Evolutionary conservation across 345 rosid species (phyloP).

Genomic region (Rhizophora apiculata): DNA sequence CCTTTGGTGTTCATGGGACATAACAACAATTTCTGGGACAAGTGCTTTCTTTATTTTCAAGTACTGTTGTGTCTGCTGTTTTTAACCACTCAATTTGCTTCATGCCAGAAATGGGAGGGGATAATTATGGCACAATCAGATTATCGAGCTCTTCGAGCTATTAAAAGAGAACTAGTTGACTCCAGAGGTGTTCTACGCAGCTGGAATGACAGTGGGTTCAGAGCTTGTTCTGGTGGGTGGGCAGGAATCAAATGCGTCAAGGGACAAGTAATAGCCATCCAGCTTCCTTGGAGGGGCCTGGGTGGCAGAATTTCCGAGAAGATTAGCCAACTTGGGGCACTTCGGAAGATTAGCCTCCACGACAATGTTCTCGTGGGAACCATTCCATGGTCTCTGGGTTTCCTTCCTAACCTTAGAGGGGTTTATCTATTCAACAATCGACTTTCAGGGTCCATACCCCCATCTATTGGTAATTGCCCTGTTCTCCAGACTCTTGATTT

Average conservation of each 20-base stretch:
- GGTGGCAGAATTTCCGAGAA: slow-evolving; percentile 79
- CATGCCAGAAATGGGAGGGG: slow-evolving; percentile 62
- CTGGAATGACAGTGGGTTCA: slow-evolving; percentile 65
- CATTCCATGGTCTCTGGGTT: slow-evolving; percentile 74
- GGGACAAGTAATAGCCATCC: slow-evolving; percentile 76
- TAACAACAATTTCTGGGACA: slow-evolving; percentile 12
- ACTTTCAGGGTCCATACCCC: slow-evolving; percentile 61
- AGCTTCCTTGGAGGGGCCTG: slow-evolving; percentile 88
- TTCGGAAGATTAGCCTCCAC: slow-evolving; percentile 78
- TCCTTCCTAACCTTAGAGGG: slow-evolving; percentile 67
- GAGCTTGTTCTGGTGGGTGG: slow-evolving; percentile 87
- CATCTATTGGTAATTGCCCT: slow-evolving; percentile 25
- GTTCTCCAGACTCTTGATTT: slow-evolving; percentile 28
- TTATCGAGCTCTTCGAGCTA: slow-evolving; percentile 65
- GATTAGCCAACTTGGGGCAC: slow-evolving; percentile 70
- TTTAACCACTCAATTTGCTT: slow-evolving; percentile 29
- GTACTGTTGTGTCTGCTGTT: slow-evolving; percentile 30
- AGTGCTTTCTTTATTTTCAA: slow-evolving; percentile 18
- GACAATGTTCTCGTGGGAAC: slow-evolving; percentile 67
- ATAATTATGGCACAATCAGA: slow-evolving; percentile 59
- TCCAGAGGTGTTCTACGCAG: slow-evolving; percentile 52
- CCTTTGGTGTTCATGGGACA: slow-evolving; percentile 36
- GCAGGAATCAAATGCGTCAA: slow-evolving; percentile 82
- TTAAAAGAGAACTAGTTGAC: slow-evolving; percentile 67
- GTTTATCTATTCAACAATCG: slow-evolving; percentile 86